Base-by-base conservation (phyloP, 352 stramenopile species). In the Phytopythium kandeliae region DNA sequence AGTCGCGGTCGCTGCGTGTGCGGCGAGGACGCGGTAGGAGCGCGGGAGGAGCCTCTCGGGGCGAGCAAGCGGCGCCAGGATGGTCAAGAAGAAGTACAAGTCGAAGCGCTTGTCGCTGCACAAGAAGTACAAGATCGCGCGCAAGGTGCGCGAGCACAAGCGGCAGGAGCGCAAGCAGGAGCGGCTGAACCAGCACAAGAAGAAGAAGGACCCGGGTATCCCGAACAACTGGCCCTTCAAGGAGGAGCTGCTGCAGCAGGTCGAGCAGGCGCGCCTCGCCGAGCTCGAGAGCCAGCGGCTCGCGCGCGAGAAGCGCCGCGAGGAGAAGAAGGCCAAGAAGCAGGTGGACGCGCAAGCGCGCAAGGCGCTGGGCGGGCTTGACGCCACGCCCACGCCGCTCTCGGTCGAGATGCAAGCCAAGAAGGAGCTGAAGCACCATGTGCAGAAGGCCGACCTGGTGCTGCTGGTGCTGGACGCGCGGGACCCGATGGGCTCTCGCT, bases 31-130 rank as follows among this genome's bases (percentile, higher is more conserved):
- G 35, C 2, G n/a, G 5, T 22, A n/a, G n/a, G n/a, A n/a, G n/a
- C n/a, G n/a, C n/a, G n/a, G n/a, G n/a, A n/a, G n/a, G n/a, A n/a
- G n/a, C n/a, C n/a, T n/a, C n/a, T n/a, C n/a, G n/a, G n/a, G n/a
- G n/a, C n/a, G n/a, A n/a, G n/a, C n/a, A n/a, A n/a, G n/a, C n/a
- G 34, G 8, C 34, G 34, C n/a, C 48, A 28, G 25, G 4, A 99
- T 99, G 97, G 96, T 99, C 28, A 98, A 99, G 74, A 99, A 99
- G 78, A 99, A 99, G 85, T 90, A 91, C 56, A 98, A 99, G 75
- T 98, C 89, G 25, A 98, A 98, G 71, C 84, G 97, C 42, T 83
- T 93, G 51, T 96, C 96, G 45, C 85, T 99, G 45, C 97, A 99
- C 75, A 97, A 99, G 83, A 99, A 99, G 77, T 99, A 99, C 84